These are phyloP conservation scores for Diplodia corticola DNA, from an alignment of 2,329 filamentous ascomycete species.

Conservation along the genomic window DNA sequence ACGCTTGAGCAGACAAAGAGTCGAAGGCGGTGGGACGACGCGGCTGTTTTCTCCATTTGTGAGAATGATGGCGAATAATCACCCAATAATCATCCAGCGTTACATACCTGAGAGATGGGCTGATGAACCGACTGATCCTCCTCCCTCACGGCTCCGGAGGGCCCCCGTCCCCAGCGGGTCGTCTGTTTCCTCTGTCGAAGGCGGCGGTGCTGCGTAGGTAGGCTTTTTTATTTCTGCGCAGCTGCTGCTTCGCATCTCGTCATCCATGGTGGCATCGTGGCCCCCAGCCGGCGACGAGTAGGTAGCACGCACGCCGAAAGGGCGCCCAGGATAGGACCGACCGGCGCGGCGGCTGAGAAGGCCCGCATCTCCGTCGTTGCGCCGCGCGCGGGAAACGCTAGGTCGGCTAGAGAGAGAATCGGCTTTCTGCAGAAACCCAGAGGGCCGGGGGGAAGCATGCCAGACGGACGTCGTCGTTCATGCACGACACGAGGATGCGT, in stretches of 20 bases:
- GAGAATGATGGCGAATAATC: neutral
- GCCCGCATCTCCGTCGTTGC: neutral
- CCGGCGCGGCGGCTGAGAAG: slow-evolving; percentile 3
- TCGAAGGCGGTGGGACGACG: neutral
- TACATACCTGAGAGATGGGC: no score
- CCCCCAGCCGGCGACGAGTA: neutral
- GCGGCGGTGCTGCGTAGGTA: neutral
- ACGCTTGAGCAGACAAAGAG: neutral
- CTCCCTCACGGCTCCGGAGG: no score
- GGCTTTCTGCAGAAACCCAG: neutral
- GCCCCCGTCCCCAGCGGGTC: neutral
- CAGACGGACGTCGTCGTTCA: neutral
- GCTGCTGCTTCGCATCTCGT: neutral
- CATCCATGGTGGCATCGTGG: neutral
- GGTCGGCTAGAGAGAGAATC: neutral
- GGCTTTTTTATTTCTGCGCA: neutral
- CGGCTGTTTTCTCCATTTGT: neutral
- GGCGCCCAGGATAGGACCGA: neutral
- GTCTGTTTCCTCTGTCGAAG: neutral
- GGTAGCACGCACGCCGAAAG: neutral
- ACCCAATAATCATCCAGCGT: no score
- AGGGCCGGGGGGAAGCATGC: neutral
- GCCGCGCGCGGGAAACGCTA: neutral
- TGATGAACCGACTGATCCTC: neutral
- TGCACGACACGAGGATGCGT: neutral